Percentiles rank a stretch among this genome's conserved stretches.
Evolutionary conservation across 2,329 filamentous ascomycete genomes (phyloP).

Genomic region (Trichoderma polysporum): DNA sequence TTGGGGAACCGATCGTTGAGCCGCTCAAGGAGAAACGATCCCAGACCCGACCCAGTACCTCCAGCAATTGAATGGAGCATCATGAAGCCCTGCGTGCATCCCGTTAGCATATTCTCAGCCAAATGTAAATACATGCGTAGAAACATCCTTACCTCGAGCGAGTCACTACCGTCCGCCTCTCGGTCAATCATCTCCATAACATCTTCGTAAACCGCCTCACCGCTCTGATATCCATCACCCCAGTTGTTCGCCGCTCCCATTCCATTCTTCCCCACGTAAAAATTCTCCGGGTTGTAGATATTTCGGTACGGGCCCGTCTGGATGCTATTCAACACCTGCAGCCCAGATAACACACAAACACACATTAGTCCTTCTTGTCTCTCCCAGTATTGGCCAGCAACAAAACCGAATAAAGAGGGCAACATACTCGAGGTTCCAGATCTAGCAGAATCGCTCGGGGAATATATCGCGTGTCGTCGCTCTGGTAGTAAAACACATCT

Average conservation of each 20-base stretch:
- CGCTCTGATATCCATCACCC: constrained; percentile 93
- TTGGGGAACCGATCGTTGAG: constrained; percentile 98
- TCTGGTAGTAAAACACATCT: constrained; percentile 99
- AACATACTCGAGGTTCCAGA: constrained; percentile 76
- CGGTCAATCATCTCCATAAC: constrained; percentile 99
- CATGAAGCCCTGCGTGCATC: constrained; percentile 78
- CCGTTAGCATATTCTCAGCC: neutral
- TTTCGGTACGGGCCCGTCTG: constrained; percentile 94
- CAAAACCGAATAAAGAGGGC: neutral
- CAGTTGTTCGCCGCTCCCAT: constrained; percentile 96
- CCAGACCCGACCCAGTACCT: constrained; percentile 92
- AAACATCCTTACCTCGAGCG: constrained; percentile 67
- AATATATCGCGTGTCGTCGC: constrained; percentile 97
- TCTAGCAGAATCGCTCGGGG: constrained; percentile 94
- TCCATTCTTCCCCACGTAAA: constrained; percentile 93
- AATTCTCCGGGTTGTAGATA: constrained; percentile 99
- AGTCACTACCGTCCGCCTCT: constrained; percentile 96
- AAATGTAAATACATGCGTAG: neutral
- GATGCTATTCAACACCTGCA: constrained; percentile 80
- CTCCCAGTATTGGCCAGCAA: neutral
- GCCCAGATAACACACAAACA: neutral
- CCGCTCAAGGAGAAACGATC: constrained; percentile 89
- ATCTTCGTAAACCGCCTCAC: constrained; percentile 89
- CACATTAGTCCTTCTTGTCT: neutral
- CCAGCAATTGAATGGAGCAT: constrained; percentile 97